Percentiles rank a stretch among this genome's conserved stretches.
Evolutionary conservation across 2,329 filamentous ascomycete genomes (phyloP).

Genomic region (Colletotrichum graminicola): DNA sequence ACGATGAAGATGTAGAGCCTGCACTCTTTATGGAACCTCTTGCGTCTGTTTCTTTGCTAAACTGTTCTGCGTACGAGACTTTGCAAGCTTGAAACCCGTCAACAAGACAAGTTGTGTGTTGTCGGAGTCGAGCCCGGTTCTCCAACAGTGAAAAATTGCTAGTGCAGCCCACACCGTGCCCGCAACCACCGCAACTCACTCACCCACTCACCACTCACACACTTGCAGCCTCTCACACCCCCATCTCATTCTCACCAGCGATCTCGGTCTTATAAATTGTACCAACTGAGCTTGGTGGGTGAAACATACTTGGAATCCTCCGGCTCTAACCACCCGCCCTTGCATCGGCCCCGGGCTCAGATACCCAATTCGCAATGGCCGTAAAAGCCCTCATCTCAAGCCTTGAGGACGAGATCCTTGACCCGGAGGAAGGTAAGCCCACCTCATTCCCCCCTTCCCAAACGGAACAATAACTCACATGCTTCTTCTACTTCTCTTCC

Average conservation of each 20-base stretch:
- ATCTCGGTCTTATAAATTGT: neutral
- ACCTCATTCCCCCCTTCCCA: neutral
- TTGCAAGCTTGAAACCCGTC: neutral
- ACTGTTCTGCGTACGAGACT: neutral
- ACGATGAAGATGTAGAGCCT: neutral
- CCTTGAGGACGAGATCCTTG: slow-evolving; percentile 60
- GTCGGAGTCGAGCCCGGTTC: neutral
- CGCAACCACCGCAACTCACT: neutral
- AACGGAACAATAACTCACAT: slow-evolving; percentile 12
- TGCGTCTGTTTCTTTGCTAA: neutral
- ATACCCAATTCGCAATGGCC: neutral
- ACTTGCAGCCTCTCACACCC: neutral
- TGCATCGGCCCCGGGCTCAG: neutral
- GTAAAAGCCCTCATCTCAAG: slow-evolving; percentile 46
- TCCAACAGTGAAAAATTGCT: neutral
- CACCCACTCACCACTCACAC: neutral
- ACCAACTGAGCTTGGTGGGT: neutral
- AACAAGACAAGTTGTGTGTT: neutral
- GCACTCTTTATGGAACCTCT: neutral
- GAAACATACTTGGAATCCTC: no score
- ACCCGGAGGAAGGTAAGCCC: slow-evolving; percentile 61
- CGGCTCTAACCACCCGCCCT: no score
- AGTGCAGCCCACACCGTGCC: neutral
- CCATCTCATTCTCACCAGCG: neutral
- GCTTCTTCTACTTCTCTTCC: neutral